Conservation (phyloP, 2,329 filamentous ascomycete species). For the Tolypocladium guangdongense region DNA sequence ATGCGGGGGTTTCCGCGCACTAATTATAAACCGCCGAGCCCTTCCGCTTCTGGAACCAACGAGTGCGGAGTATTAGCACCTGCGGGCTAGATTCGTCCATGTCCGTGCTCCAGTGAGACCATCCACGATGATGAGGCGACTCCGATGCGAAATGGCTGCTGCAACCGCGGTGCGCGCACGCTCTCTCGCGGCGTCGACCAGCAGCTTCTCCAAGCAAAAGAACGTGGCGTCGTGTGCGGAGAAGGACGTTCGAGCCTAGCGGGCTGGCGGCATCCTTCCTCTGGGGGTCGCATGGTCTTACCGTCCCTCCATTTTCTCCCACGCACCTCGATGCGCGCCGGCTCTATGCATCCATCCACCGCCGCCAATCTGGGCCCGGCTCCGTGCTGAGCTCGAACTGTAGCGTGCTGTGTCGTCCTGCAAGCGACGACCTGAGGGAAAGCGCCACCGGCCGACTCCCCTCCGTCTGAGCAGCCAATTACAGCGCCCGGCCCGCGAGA, state of each 20-base stretch:
- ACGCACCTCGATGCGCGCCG: too few species aligned
- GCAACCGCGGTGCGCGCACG: not conserved
- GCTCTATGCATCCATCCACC: too few species aligned
- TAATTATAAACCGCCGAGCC: not conserved
- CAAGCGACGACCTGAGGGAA: not conserved
- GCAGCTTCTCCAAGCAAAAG: not conserved
- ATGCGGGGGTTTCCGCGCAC: too few species aligned
- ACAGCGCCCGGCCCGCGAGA: not conserved
- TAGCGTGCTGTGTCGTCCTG: not conserved
- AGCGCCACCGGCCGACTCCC: not conserved
- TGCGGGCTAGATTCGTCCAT: not conserved
- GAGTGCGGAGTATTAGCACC: too few species aligned
- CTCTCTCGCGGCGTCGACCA: not conserved
- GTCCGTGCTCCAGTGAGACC: not conserved
- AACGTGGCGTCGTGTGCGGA: not conserved
- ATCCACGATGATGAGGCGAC: not conserved
- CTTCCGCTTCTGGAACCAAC: not conserved
- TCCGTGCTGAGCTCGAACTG: not conserved
- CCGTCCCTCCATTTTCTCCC: not conserved
- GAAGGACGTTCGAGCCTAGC: not conserved
- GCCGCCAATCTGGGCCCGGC: too few species aligned
- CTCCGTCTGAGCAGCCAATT: not conserved
- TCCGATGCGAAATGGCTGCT: not conserved
- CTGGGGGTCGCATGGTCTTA: not conserved
- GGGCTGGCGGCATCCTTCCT: not conserved